Conservation (phyloP, 257 asterid genomes). For the Buddleja alternifolia region DNA sequence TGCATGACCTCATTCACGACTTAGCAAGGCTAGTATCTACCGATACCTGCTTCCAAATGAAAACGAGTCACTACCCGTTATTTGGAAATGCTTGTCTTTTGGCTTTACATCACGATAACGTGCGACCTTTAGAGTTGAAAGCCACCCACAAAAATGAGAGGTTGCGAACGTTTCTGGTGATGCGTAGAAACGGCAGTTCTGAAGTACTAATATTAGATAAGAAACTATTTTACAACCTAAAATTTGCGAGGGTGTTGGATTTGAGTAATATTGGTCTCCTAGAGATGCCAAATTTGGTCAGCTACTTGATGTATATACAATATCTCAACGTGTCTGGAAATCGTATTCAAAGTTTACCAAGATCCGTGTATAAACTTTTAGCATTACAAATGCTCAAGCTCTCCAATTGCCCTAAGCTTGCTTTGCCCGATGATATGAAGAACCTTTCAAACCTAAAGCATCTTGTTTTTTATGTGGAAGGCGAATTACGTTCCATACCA, state of each 20-base stretch:
- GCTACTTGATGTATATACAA: too few relatives aligned
- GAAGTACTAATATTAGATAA: neutral
- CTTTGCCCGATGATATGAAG: too few relatives aligned
- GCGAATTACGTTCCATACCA: too few relatives aligned
- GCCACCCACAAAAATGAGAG: slow-evolving; percentile 3
- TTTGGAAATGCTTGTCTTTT: slow-evolving; percentile 24
- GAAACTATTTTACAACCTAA: neutral
- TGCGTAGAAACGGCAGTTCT: neutral
- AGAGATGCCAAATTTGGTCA: slow-evolving; percentile 19
- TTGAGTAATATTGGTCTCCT: slow-evolving; percentile 11
- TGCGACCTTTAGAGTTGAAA: neutral
- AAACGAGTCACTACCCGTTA: neutral
- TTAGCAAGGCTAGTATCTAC: slow-evolving; percentile 23
- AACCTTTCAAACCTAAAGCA: too few relatives aligned
- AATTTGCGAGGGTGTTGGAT: too few relatives aligned
- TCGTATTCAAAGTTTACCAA: slow-evolving; percentile 22
- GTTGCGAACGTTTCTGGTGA: slow-evolving; percentile 29
- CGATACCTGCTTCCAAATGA: slow-evolving; percentile 20
- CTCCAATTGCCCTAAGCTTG: neutral
- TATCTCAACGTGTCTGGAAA: slow-evolving; percentile 31
- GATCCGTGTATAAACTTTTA: slow-evolving; percentile 20
- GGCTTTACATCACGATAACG: slow-evolving; percentile 15
- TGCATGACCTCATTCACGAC: slow-evolving; percentile 6
- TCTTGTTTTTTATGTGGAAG: too few relatives aligned
- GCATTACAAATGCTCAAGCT: slow-evolving; percentile 34